Base-by-base conservation (phyloP, 768 basidiomycete genomes). In the Boletellus ananiceps region DNA sequence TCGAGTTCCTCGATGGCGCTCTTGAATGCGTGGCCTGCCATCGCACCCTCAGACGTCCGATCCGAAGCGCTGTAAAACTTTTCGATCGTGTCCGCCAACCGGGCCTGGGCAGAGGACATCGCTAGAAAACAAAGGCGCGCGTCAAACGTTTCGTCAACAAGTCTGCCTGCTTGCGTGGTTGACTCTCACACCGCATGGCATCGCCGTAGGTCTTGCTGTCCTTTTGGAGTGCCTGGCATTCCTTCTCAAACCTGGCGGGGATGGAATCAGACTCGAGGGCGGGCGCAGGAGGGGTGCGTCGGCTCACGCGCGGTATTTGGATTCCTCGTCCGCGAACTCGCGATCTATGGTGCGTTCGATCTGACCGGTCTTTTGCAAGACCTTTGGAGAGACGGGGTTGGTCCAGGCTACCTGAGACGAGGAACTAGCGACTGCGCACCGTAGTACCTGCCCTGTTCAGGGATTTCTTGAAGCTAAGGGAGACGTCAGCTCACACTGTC, bases 281-380 rank as follows among this genome's bases (percentile, higher is more conserved):
- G 40, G 35, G 35, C 18, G 23, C 15, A 19, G 39, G 18, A 6
- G 27, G 18, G 11, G 31, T 14, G 12, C 14, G 40, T 5, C 0
- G 45, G 43, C 91, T 67, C 67, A 96, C 94, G 80, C 80, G 73
- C 83, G 82, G 75, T 83, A 97, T 65, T 93, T 89, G 41, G 84
- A 81, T 66, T 96, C 92, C 68, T 96, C 94, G 50, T 93, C 86
- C 13, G 85, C 77, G 61, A 96, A 98, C 62, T 98, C 93, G 43
- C 89, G 75, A 69, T 98, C 95, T 21, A 96, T 81, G 0, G 95
- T 98, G 25, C 93, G 79, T 66, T 98, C 95, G 51, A 98, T 92
- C 71, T 97, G 94, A 48, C 95, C 95, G 1, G 94, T 95, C 82
- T 97, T 97, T 77, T 97, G 94, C 67, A 95, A 79, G 60, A 98